Evolutionary conservation across 2,329 filamentous ascomycete species (phyloP).

Genomic region (Nannizziopsis arthrosporioides): DNA sequence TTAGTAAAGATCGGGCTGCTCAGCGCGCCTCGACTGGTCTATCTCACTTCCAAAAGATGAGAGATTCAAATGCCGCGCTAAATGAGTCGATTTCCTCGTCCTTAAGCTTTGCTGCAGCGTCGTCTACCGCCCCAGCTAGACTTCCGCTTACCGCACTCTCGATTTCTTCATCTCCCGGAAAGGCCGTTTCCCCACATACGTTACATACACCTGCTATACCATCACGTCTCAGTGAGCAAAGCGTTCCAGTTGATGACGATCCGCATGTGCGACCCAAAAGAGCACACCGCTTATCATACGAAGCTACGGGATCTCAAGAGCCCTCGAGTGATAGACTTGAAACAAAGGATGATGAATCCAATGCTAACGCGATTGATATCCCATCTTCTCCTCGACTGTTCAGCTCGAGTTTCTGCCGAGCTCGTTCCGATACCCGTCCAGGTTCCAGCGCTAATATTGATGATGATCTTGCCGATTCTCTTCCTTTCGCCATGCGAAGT

Average conservation of each 20-base stretch:
- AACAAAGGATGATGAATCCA: slow-evolving; percentile 24
- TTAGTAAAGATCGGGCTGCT: slow-evolving; percentile 44
- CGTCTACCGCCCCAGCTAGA: slow-evolving; percentile 22
- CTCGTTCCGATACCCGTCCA: slow-evolving; percentile 35
- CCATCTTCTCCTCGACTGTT: slow-evolving; percentile 37
- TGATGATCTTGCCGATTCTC: slow-evolving; percentile 36
- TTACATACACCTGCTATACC: slow-evolving; percentile 89
- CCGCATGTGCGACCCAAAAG: slow-evolving; percentile 28
- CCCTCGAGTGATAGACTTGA: slow-evolving; percentile 27
- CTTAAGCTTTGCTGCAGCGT: slow-evolving; percentile 49
- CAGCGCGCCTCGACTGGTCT: slow-evolving; percentile 67
- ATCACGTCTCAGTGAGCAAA: slow-evolving; percentile 84
- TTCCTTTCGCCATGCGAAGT: slow-evolving; percentile 37
- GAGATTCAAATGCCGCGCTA: slow-evolving; percentile 74
- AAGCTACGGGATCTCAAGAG: slow-evolving; percentile 27
- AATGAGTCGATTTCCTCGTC: slow-evolving; percentile 92
- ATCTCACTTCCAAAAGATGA: slow-evolving; percentile 76
- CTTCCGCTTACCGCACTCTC: slow-evolving; percentile 55
- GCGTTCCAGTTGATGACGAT: slow-evolving; percentile 61
- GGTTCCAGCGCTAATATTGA: slow-evolving; percentile 23
- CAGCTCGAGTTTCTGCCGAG: slow-evolving; percentile 32
- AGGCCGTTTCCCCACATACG: slow-evolving; percentile 78
- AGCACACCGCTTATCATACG: slow-evolving; percentile 21
- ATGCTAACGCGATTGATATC: slow-evolving; percentile 38
- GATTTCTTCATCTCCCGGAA: slow-evolving; percentile 76